Base-by-base conservation (phyloP, 192 early-diverging fungal genomes). In the Coemansia nantahalensis region DNA sequence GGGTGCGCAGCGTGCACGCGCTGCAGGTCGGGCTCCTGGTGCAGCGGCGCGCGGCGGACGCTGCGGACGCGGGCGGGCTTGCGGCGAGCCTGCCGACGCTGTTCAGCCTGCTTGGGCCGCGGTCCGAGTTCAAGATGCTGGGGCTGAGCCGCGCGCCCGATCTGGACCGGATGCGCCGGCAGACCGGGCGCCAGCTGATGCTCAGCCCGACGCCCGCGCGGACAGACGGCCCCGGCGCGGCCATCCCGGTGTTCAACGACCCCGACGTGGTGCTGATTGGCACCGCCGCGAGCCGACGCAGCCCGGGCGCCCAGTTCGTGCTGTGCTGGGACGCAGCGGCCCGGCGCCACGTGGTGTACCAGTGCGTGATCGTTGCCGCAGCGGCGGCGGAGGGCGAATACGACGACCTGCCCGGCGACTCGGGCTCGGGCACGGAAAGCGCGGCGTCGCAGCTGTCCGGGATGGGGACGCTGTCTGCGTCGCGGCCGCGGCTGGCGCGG, bases 81-180 rank as follows among this genome's bases (percentile, higher is more conserved):
- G 36, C 53, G 2, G 24, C 46, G n/a, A 52, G 36, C 21, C 32
- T 69, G 23, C 66, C 66, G 6, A 61, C 51, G 15, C 48, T 69
- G 33, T 77, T 77, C 51, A 69, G 73, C 40, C 33, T 77, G 42
- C 56, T 61, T 8, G 53, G 67, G 2, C 61, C 67, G 9, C 65
- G 56, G 11, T 45, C 62, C 38, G 67, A 77, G 44, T 77, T 77
- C 24, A 77, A 52, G 34, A 63, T 75, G 64, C 54, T 75, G 17
- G 71, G 71, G 8, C 33, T 75, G 9, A 53, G 56, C 22, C 55
- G 54, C 0, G 31, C 54, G 5, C 34, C 46, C 6, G 70, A 74
- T 41, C 40, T 56, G 26, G 46, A 66, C 24, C 47, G 45, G 14
- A 33, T 46, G 21, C 32, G 39, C 8, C 40, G 39, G 17, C 54